A percentile compares a stretch with the other conserved stretches of the same genome.
phyloP scores from a whole-genome alignment of 257 asterid genomes.

The Dorcoceras hygrometricum region DNA sequence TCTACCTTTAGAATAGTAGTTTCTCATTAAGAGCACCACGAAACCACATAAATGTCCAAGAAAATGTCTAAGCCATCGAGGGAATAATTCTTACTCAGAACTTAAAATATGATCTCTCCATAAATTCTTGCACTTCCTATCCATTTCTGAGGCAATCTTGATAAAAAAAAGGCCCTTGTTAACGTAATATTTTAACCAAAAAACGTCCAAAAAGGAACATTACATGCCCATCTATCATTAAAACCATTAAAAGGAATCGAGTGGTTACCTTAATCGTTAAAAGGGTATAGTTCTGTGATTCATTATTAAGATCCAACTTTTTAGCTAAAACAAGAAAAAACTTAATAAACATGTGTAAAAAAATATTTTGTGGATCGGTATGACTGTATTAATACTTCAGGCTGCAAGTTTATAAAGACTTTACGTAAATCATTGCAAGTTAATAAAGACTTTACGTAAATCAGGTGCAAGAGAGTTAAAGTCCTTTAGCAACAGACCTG shows the following conservation, averaged over 20 bases:
- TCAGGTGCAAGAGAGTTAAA: slow-evolving; percentile 5
- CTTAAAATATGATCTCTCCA: background rate
- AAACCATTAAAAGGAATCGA: background rate
- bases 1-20: background rate
- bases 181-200: background rate
- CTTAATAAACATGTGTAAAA: background rate
- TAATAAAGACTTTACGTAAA: slow-evolving; percentile 10
- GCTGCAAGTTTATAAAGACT: slow-evolving; percentile 8
- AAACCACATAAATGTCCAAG: background rate
- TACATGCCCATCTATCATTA: background rate
- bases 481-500: slow-evolving; percentile 48
- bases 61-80: background rate
- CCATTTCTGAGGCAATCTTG: background rate
- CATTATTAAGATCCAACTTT: slow-evolving; percentile 11
- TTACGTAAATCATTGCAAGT: slow-evolving; percentile 6
- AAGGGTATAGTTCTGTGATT: slow-evolving; percentile 5
- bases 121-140: background rate
- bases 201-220: background rate
- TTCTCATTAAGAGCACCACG: background rate
- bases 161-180: background rate
- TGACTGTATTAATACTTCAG: slow-evolving; percentile 14
- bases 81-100: background rate
- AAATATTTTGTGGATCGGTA: slow-evolving; percentile 4
- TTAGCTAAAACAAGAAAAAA: slow-evolving; percentile 2
- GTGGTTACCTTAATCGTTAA: background rate